Percentiles rank a stretch among this genome's conserved stretches.
Evolutionary conservation across 345 rosid genomes (phyloP).

Genomic region (Eutrema heterophyllum): DNA sequence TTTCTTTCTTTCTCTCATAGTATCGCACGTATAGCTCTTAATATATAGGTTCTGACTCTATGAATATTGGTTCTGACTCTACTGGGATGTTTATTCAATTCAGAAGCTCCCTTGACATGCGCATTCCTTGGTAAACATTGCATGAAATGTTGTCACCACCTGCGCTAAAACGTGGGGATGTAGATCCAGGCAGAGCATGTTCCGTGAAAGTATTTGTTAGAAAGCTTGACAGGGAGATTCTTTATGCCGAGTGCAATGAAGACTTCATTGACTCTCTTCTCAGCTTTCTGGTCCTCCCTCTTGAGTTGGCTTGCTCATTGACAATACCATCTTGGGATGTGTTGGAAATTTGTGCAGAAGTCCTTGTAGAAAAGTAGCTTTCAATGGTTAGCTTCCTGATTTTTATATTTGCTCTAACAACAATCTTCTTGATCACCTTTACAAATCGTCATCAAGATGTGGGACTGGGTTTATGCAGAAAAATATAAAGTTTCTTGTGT

Average conservation of each 20-base stretch:
- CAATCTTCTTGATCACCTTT: neutral
- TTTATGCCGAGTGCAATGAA: conserved; percentile 3
- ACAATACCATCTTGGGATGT: neutral
- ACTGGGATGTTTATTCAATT: neutral
- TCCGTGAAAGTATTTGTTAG: neutral
- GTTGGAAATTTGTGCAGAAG: neutral
- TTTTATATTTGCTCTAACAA: neutral
- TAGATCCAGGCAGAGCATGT: neutral
- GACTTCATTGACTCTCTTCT: conserved; percentile 5
- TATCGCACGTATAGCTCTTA: neutral
- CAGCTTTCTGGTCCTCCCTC: neutral
- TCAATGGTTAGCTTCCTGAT: neutral
- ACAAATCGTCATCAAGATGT: neutral
- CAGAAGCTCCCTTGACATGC: neutral
- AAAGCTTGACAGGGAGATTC: neutral
- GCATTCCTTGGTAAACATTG: neutral
- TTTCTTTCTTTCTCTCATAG: neutral
- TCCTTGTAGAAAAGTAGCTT: neutral
- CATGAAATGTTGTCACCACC: neutral
- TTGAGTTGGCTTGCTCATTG: neutral
- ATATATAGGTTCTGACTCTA: neutral
- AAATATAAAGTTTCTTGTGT: neutral
- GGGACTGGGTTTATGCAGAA: neutral
- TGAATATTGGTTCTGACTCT: neutral
- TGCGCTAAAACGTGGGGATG: too few relatives aligned